phyloP scores from a whole-genome alignment of 1,284 basidiomycete genomes.

The Ustilago tritici region DNA sequence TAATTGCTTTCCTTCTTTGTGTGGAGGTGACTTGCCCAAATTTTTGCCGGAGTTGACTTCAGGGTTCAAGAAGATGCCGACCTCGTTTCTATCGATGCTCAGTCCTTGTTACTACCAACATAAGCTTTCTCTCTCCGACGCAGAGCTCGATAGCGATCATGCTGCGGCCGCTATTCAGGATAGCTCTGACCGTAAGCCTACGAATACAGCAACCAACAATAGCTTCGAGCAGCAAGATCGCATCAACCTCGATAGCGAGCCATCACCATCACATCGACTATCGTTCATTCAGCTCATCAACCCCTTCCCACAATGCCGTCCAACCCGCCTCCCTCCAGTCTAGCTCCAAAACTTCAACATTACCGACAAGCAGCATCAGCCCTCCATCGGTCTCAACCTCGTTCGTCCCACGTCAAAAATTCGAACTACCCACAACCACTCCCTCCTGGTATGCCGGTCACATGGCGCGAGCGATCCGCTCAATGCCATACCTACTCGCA shows the following conservation, averaged over 20 bases:
- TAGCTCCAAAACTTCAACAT: background rate
- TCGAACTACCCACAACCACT: constrained; percentile 72
- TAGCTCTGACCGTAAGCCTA: background rate
- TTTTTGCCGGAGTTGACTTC: constrained; percentile 15
- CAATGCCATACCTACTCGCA: constrained; percentile 74
- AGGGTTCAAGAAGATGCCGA: constrained; percentile 19
- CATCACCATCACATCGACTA: background rate
- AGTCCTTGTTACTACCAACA: background rate
- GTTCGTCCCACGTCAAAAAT: constrained; percentile 69
- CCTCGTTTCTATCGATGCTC: background rate
- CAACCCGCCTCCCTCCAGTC: background rate
- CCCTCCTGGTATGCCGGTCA: constrained; percentile 98
- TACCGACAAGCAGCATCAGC: no score
- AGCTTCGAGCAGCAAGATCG: background rate
- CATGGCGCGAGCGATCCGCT: constrained; percentile 75
- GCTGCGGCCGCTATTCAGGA: constrained; percentile 1
- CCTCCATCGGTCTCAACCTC: background rate
- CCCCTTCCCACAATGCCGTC: background rate
- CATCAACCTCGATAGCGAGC: background rate
- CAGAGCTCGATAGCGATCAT: constrained; percentile 3
- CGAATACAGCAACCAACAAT: background rate
- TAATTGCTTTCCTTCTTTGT: background rate
- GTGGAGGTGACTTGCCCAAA: constrained; percentile 13
- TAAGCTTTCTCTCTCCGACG: background rate
- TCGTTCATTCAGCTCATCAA: constrained; percentile 6